These are phyloP conservation scores for Aspergillus cavernicola DNA, from an alignment of 495 filamentous ascomycete species.

Conservation along the genomic window DNA sequence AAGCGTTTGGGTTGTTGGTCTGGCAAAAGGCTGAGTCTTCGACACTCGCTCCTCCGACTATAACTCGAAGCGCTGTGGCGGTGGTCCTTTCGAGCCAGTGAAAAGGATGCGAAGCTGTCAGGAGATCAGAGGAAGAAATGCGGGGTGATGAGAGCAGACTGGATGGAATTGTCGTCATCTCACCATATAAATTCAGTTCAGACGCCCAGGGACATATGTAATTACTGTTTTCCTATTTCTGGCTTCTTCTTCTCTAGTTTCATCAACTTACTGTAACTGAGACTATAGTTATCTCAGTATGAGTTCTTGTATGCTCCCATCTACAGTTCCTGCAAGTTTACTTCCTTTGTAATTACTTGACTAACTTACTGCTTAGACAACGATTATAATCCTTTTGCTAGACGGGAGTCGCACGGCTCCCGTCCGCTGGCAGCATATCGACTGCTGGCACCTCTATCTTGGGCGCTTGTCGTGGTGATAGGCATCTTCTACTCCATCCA, in stretches of 20 bases:
- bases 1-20: neutral
- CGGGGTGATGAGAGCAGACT: slow-evolving; percentile 6
- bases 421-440: slow-evolving; percentile 56
- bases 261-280: neutral
- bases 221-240: neutral
- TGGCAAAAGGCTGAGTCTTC: neutral
- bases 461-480: slow-evolving; percentile 63
- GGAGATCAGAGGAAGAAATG: slow-evolving; percentile 14
- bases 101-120: slow-evolving; percentile 13
- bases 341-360: too few species aligned
- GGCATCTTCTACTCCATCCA: slow-evolving; percentile 67
- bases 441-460: slow-evolving; percentile 64
- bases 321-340: slow-evolving; percentile 4
- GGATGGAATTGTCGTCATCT: slow-evolving; percentile 3
- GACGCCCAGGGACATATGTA: neutral
- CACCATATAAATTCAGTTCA: neutral
- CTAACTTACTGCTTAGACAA: neutral
- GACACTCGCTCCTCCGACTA: too few species aligned
- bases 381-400: slow-evolving; percentile 59
- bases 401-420: slow-evolving; percentile 54
- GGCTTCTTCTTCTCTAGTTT: neutral
- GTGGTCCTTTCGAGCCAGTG: slow-evolving; percentile 9
- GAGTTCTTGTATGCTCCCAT: slow-evolving; percentile 3
- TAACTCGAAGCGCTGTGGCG: slow-evolving; percentile 3
- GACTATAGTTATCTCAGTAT: neutral